Evolutionary conservation across 306 rosid genomes (phyloP).

Genomic region (Senna tora): DNA sequence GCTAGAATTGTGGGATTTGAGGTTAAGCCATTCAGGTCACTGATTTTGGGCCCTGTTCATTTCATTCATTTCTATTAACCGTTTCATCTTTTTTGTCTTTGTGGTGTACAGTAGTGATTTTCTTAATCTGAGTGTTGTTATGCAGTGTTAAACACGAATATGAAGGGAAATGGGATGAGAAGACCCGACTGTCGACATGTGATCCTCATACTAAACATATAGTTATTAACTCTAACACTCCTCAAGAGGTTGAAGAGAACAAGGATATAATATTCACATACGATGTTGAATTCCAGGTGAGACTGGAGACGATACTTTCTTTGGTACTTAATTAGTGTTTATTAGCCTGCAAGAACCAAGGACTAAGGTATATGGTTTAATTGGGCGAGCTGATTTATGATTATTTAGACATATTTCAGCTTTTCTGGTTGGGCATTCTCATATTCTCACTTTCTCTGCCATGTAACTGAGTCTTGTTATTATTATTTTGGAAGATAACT

Average conservation of each 20-base stretch:
- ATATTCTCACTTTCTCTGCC: background rate
- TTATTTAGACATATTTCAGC: slow-evolving; percentile 16
- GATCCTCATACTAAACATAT: slow-evolving; percentile 92
- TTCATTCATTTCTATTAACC: background rate
- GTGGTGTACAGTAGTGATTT: slow-evolving; percentile 32
- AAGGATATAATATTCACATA: slow-evolving; percentile 85
- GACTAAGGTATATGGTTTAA: slow-evolving; percentile 13
- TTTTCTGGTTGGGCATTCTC: background rate
- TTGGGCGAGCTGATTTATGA: slow-evolving; percentile 6
- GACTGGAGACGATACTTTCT: slow-evolving; percentile 28
- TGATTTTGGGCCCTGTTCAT: slow-evolving; percentile 24
- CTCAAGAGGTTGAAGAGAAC: slow-evolving; percentile 91
- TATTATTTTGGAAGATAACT: slow-evolving; percentile 13
- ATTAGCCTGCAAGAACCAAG: background rate
- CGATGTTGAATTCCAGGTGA: slow-evolving; percentile 94
- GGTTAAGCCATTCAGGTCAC: slow-evolving; percentile 86
- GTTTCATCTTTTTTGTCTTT: slow-evolving; percentile 6
- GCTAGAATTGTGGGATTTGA: slow-evolving; percentile 99
- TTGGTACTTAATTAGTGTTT: slow-evolving; percentile 5
- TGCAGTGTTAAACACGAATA: slow-evolving; percentile 89
- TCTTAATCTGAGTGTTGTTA: slow-evolving; percentile 36
- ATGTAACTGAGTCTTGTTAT: background rate
- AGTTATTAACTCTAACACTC: slow-evolving; percentile 78
- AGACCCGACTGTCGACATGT: slow-evolving; percentile 83
- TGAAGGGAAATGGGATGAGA: slow-evolving; percentile 82